phyloP scores from a whole-genome alignment of 768 basidiomycete genomes.

The Zangia roseola region DNA sequence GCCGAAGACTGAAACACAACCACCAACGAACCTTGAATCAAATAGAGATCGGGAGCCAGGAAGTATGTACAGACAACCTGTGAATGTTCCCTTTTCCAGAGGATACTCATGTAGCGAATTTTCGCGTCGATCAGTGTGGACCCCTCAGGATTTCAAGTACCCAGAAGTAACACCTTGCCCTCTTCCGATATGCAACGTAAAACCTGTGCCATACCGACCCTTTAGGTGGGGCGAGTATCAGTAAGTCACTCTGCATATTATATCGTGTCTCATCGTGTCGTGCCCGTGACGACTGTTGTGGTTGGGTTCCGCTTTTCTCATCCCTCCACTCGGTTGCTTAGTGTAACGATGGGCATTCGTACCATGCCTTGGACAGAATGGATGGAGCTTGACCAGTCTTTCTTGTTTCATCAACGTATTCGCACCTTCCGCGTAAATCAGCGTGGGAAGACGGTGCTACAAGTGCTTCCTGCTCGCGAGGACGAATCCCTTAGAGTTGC shows the following conservation, averaged over 20 bases:
- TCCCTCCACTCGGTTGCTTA: constrained; percentile 19
- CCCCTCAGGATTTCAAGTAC: constrained; percentile 49
- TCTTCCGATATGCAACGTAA: constrained; percentile 40
- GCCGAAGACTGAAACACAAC: neutral
- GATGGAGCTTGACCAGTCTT: constrained; percentile 72
- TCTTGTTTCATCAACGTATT: constrained; percentile 54
- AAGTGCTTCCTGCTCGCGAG: constrained; percentile 45
- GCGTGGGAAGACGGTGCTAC: constrained; percentile 48
- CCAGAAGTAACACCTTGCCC: constrained; percentile 48
- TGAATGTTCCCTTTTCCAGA: no score
- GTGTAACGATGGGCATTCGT: constrained; percentile 73
- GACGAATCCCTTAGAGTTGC: constrained; percentile 36
- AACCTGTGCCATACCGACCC: constrained; percentile 67
- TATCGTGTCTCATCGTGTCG: neutral
- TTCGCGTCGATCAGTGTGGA: constrained; percentile 43
- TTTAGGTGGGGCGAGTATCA: constrained; percentile 67
- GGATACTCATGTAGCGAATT: neutral
- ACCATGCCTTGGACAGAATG: constrained; percentile 72
- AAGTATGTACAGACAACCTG: constrained; percentile 15
- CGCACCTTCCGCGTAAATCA: constrained; percentile 53
- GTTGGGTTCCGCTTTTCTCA: neutral
- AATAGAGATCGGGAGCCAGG: constrained; percentile 28
- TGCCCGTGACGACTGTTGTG: no score
- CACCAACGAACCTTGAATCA: neutral
- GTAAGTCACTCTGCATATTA: constrained; percentile 39